These are phyloP conservation scores for Plantago elongata DNA, from an alignment of 257 asterid species.

Conservation along the genomic window DNA sequence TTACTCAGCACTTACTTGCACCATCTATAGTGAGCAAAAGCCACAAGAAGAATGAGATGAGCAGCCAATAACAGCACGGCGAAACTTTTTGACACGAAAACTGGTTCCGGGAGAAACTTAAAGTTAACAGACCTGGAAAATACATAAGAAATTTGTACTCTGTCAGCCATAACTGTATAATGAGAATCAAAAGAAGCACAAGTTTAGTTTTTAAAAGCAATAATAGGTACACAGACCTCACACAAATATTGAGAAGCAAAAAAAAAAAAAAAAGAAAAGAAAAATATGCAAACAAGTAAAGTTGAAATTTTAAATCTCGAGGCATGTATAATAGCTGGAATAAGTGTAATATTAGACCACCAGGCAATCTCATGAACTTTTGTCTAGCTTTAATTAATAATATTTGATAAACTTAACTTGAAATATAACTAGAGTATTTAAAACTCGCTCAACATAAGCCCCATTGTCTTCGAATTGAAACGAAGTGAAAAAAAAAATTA, in stretches of 20 bases:
- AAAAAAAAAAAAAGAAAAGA: too few species aligned
- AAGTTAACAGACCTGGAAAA: slow-evolving; percentile 52
- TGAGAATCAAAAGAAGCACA: too few species aligned
- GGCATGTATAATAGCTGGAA: too few species aligned
- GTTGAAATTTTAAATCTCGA: too few species aligned
- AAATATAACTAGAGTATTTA: background rate
- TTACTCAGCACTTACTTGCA: slow-evolving; percentile 36
- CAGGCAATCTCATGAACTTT: too few species aligned
- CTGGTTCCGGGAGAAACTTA: slow-evolving; percentile 40
- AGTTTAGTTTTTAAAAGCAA: too few species aligned
- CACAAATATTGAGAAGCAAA: too few species aligned
- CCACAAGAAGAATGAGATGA: slow-evolving; percentile 36
- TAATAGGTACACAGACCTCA: too few species aligned
- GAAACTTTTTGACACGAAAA: slow-evolving; percentile 28
- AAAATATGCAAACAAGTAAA: too few species aligned
- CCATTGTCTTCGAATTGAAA: background rate
- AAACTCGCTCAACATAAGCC: background rate
- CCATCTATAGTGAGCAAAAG: slow-evolving; percentile 38
- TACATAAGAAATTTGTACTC: background rate
- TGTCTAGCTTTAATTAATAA: too few species aligned
- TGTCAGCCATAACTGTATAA: too few species aligned
- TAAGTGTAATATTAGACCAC: too few species aligned
- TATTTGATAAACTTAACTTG: background rate
- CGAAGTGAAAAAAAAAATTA: background rate
- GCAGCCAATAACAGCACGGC: slow-evolving; percentile 40